Evolutionary conservation across 805 yeast species (phyloP).

Genomic region (Schwanniomyces vanrijiae): DNA sequence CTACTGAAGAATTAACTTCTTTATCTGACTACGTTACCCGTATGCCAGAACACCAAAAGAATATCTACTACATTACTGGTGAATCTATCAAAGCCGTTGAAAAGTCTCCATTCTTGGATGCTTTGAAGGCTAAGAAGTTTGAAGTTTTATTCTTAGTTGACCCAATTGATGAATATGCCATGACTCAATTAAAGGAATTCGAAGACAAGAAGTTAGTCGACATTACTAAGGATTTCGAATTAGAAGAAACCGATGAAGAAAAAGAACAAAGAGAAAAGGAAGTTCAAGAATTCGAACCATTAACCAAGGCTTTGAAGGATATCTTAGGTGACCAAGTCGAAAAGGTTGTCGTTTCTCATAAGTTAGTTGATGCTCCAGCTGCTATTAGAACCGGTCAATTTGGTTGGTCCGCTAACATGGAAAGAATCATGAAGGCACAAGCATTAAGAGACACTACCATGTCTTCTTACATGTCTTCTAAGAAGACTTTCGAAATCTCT

Average conservation of each 20-base stretch:
- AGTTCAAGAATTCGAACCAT: constrained; percentile 85
- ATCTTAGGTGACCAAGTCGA: constrained; percentile 98
- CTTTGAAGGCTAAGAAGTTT: constrained; percentile 96
- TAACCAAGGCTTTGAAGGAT: constrained; percentile 95
- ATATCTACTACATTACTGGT: constrained; percentile 99
- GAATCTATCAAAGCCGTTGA: constrained; percentile 96
- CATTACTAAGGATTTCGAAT: constrained; percentile 98
- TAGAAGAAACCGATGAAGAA: constrained; percentile 98
- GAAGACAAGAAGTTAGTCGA: constrained; percentile 99
- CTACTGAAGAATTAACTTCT: constrained; percentile 90
- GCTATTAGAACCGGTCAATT: constrained; percentile 99
- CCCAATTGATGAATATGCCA: constrained; percentile 99
- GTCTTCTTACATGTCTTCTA: constrained; percentile 99
- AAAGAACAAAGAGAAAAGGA: constrained; percentile 92
- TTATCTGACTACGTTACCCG: constrained; percentile 96
- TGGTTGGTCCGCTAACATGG: constrained; percentile 99
- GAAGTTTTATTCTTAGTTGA: constrained; percentile 97
- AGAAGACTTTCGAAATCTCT: constrained; percentile 98
- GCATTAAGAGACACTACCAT: constrained; percentile 97
- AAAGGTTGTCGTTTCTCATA: constrained; percentile 97
- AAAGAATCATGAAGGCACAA: constrained; percentile 99
- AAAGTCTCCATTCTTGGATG: constrained; percentile 99
- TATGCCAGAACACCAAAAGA: constrained; percentile 99
- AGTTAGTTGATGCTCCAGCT: constrained; percentile 97
- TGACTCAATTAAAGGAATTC: constrained; percentile 98